Evolutionary conservation across 345 rosid species (phyloP).

Genomic region (Lepidium didymum): DNA sequence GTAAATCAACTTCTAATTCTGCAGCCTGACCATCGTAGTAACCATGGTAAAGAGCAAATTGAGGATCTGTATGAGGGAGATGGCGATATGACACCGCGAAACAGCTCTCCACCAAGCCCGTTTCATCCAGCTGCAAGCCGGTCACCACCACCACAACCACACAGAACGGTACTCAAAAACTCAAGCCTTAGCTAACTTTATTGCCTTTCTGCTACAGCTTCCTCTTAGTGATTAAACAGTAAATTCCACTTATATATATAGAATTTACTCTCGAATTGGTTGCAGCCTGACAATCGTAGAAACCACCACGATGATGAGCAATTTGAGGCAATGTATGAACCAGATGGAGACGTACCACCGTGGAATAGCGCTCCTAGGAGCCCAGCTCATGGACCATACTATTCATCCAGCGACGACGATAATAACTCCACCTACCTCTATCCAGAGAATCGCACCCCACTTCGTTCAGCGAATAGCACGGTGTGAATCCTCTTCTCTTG

Average conservation of each 20-base stretch:
- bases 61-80: constrained; percentile 11
- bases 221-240: not conserved
- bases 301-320: not conserved
- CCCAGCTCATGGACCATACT: constrained; percentile 1
- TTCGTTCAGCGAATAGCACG: constrained; percentile 15
- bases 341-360: not conserved
- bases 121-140: constrained; percentile 15
- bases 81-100: constrained; percentile 12
- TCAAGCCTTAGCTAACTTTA: not conserved
- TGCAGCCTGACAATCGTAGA: constrained; percentile 3
- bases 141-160: not conserved
- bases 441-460: constrained; percentile 16
- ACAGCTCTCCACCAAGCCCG: constrained; percentile 22
- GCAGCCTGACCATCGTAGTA: constrained; percentile 7
- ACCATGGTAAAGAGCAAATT: constrained; percentile 5
- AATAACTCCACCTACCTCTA: constrained; percentile 19
- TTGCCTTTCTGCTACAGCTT: not conserved
- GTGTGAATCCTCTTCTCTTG: not conserved
- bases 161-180: constrained; percentile 1
- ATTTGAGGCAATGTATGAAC: constrained; percentile 8
- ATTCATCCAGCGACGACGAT: constrained; percentile 22
- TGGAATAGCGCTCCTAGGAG: constrained; percentile 10
- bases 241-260: not conserved
- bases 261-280: not conserved
- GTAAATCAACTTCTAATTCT: not conserved